Base-by-base conservation (phyloP, 2,329 filamentous ascomycete genomes). In the Aspergillus pseudoviridinutans region DNA sequence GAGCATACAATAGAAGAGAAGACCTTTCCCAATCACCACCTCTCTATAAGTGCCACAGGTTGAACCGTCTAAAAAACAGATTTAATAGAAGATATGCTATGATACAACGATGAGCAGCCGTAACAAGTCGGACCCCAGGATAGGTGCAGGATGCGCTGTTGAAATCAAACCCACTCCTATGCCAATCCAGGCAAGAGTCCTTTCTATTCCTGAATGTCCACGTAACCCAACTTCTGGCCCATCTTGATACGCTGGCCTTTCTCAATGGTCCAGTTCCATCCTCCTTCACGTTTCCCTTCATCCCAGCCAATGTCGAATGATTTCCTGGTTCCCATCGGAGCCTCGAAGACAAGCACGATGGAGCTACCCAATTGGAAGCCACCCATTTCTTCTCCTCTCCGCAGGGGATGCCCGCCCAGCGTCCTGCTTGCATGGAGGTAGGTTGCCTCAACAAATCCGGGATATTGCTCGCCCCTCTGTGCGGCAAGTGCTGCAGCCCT, bases 361-460 rank as follows among this genome's bases (percentile, higher is more conserved):
- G 93, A 96, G 73, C 91, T 96, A 22, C 94, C 94, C 3, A 99
- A 82, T 78, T 95, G 91, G 78, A 99, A 99, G 0, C 94, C 95
- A 55, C 94, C 94, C 92, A 99, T 97, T 76, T 99, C 94, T 71
- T 97, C 93, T 38, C 94, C 94, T 49, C 90, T 83, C 61, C 87
- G 85, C 55, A 99, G 78, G 1, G 93, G 89, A 71, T 97, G 87
- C 2, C 95, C 94, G 22, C 86, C 85, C 0, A 99, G 81, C 2
- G 96, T 84, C 3, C 81, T 77, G 68, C 90, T 95, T 1, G 93
- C 91, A 17, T 81, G 82, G 49, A 84, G 84, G 70, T 99, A 99
- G 2, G 89, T 92, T 7, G 94, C 95, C 77, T 99, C 94, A 0
- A 90, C 87, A 70, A 92, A 99, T 1, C 94, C 94, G n/a, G 86